phyloP scores from a whole-genome alignment of 768 basidiomycete genomes.

The Termitomyces sp. region DNA sequence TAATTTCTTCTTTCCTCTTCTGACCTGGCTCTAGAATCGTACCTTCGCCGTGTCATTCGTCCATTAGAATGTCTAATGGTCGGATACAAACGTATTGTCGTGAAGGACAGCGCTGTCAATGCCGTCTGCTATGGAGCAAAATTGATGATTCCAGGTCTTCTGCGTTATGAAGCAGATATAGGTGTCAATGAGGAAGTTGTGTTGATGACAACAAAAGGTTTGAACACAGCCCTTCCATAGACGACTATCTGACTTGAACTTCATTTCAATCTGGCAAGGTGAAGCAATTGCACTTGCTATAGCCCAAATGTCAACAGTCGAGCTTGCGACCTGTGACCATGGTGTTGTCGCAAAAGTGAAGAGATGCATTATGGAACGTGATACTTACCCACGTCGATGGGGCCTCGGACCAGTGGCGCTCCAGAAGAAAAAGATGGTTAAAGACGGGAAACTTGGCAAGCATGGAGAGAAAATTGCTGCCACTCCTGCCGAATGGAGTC shows the following conservation, averaged over 20 bases:
- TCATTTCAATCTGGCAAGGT: slow-evolving; percentile 33
- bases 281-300: slow-evolving; percentile 94
- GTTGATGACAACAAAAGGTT: slow-evolving; percentile 97
- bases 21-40: slow-evolving; percentile 61
- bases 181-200: slow-evolving; percentile 94
- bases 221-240: background rate
- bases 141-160: slow-evolving; percentile 97
- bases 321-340: slow-evolving; percentile 96
- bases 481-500: slow-evolving; percentile 88
- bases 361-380: slow-evolving; percentile 98
- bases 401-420: slow-evolving; percentile 96
- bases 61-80: slow-evolving; percentile 92
- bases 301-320: slow-evolving; percentile 98
- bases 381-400: slow-evolving; percentile 97
- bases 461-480: slow-evolving; percentile 85
- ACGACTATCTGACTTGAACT: background rate
- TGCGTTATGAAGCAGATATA: slow-evolving; percentile 95
- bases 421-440: slow-evolving; percentile 97
- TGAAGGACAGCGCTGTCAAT: slow-evolving; percentile 98
- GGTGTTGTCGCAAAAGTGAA: slow-evolving; percentile 99
- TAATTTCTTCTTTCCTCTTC: background rate
- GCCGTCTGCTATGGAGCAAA: slow-evolving; percentile 99
- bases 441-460: slow-evolving; percentile 95
- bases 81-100: slow-evolving; percentile 97
- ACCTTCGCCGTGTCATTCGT: slow-evolving; percentile 90